Base-by-base conservation (phyloP, 2,329 filamentous ascomycete genomes). In the Aspergillus sp. region DNA sequence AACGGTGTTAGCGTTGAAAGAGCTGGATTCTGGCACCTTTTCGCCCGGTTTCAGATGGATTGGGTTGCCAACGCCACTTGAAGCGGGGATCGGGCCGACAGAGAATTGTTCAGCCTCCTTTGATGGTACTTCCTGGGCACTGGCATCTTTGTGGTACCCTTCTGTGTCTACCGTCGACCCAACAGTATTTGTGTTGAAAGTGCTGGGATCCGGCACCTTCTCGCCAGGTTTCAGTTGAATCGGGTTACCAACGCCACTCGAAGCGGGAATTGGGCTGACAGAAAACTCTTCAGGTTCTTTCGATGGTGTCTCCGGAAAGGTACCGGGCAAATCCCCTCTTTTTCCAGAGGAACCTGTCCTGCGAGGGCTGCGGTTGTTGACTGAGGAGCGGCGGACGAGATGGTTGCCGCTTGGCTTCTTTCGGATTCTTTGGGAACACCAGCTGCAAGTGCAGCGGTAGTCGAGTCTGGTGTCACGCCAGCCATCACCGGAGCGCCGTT, bases 91-190 rank as follows among this genome's bases (percentile, higher is more conserved):
- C 5, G 81, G 81, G 46, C 76, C 76, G 51, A 82, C 76, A 19
- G 65, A 66, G 42, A 70, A 54, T 28, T 66, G 63, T 47, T 66
- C 65, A 46, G 64, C 65, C 50, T 76, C 74, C 49, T 70, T 67
- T 39, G 67, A 71, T 31, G 89, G 87, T 3, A 87, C 93, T 60
- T 81, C 77, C 39, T n/a, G n/a, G 31, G 65, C 51, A 58, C 70
- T 72, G 45, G 82, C 78, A 51, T 83, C 82, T 66, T 87, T 87
- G 65, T 94, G 85, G 67, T 96, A 97, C 1, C 88, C 91, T 64
- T 96, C 90, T 13, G 88, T 78, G 59, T 71, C 75, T 31, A 74
- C 75, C 27, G 74, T 78, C 52, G 78, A 81, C 34, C 83, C 81
- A 59, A 95, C 78, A 40, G 89, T 84, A 65, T 87, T 86, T 40